Percentiles rank a stretch among this genome's conserved stretches.
Evolutionary conservation across 345 rosid genomes (phyloP).

Genomic region (Anacardium occidentale): DNA sequence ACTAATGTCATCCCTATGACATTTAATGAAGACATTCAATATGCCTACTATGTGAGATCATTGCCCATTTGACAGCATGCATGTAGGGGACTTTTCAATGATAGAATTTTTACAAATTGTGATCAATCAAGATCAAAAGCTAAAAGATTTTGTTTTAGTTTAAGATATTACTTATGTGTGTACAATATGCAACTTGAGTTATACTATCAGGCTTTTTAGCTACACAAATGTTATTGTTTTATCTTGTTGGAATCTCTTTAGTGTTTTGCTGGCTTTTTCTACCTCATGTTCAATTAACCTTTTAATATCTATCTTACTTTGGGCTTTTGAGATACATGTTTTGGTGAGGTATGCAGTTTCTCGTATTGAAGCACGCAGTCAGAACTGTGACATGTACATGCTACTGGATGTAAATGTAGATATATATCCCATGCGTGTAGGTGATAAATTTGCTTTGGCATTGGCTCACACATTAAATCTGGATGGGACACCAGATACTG

Average conservation of each 20-base stretch:
- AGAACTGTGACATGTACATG: slow-evolving; percentile 67
- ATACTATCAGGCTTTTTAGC: background rate
- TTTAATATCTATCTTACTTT: background rate
- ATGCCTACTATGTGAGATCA: too few species aligned
- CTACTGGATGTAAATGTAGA: slow-evolving; percentile 64
- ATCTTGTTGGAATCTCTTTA: background rate
- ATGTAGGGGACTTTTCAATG: too few species aligned
- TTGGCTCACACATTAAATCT: slow-evolving; percentile 61
- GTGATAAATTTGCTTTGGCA: slow-evolving; percentile 62
- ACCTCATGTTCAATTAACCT: background rate
- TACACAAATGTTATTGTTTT: too few species aligned
- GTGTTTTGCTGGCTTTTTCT: background rate
- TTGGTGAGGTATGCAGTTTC: slow-evolving; percentile 40
- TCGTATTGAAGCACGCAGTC: slow-evolving; percentile 66
- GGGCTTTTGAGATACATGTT: background rate
- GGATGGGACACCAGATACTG: slow-evolving; percentile 80
- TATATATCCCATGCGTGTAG: slow-evolving; percentile 54
- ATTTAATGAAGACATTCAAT: too few species aligned
- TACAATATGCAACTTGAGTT: background rate
- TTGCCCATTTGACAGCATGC: too few species aligned
- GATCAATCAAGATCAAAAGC: background rate
- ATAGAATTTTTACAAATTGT: too few species aligned
- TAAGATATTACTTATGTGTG: background rate
- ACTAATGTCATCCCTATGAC: too few species aligned
- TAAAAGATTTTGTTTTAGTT: background rate